Evolutionary conservation across 1,284 basidiomycete species (phyloP), one percentile per base, ranked within the genome.

Genomic region (Trametes hirsuta): DNA sequence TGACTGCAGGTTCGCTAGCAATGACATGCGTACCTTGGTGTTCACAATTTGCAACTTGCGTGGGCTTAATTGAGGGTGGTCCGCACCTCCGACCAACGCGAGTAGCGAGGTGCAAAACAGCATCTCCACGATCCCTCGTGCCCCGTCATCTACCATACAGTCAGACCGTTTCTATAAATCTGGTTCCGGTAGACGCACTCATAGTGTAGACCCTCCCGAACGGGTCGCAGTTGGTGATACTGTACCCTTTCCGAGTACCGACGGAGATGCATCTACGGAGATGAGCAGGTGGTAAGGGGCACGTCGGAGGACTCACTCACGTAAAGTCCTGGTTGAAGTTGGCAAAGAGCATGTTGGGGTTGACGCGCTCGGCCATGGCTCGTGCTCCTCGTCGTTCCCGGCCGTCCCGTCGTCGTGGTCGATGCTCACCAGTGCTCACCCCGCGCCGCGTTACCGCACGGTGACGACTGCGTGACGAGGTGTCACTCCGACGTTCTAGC

Each of bases 51-150:
- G 95, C 51, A 99, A 78, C 73, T 96, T 94, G 18, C 97, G 82
- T 2, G 95, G 95, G 73, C 90, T 94, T 37, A 91, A 92, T 60
- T 90, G 86, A 12, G 91, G 90, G 54, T 91, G 88, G 77, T 98
- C 95, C 9, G 94, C 93, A 0, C 94, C 94, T 11, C 97, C 96
- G 30, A 99, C 97, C 39, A 99, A 83, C 0, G 97, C 97, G 54
- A 99, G 95, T 61, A 99, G 84, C 9, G 95, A 97, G 3, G 97
- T 99, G 78, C 95, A 98, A 80, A 99, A 99, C 61, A 99, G 83
- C 97, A 99, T 99, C 77, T 99, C 97, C 11, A 98, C 96, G 63
- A 97, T 96, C 25, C 94, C 95, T 14, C 92, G 87, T 0, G 97
- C 93, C 2, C 95, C 95, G 66, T 97, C 94, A 70, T 91, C 95